A percentile compares a stretch with the other conserved stretches of the same genome.
These are phyloP conservation scores for Hypoxylon rubiginosum DNA, from an alignment of 2,329 filamentous ascomycete genomes.

Conservation along the genomic window DNA sequence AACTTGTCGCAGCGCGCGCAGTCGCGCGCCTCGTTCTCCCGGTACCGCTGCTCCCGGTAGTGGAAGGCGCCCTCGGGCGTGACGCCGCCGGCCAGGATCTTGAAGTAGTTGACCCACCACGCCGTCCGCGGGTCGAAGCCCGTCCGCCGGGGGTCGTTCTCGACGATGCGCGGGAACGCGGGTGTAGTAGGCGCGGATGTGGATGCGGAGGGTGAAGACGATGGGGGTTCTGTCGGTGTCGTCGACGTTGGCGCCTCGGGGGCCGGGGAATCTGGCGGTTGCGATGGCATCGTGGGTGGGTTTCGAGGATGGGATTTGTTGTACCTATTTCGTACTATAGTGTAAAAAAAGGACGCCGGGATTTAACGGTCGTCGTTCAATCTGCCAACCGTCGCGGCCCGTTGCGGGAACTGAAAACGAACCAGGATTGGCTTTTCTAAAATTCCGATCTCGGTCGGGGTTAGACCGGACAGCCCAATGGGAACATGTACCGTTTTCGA, in stretches of 20 bases:
- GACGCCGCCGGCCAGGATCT: slow-evolving; percentile 80
- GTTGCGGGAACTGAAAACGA: slow-evolving; percentile 11
- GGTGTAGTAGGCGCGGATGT: slow-evolving; percentile 15
- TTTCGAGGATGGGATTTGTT: background rate
- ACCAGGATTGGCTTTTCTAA: slow-evolving; percentile 31
- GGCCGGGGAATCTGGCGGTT: slow-evolving; percentile 31
- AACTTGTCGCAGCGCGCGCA: slow-evolving; percentile 84
- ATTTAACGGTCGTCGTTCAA: slow-evolving; percentile 1
- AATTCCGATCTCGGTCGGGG: slow-evolving; percentile 43
- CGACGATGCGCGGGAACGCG: slow-evolving; percentile 54
- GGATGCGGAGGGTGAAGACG: slow-evolving; percentile 28
- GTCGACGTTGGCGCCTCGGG: slow-evolving; percentile 21
- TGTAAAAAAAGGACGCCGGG: background rate
- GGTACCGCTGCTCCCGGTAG: slow-evolving; percentile 84
- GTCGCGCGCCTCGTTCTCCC: slow-evolving; percentile 80
- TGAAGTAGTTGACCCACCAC: slow-evolving; percentile 89
- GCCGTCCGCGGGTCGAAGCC: slow-evolving; percentile 72
- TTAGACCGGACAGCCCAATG: slow-evolving; percentile 36
- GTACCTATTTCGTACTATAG: background rate
- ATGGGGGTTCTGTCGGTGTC: slow-evolving; percentile 18
- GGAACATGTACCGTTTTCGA: slow-evolving; percentile 27
- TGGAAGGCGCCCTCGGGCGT: slow-evolving; percentile 76
- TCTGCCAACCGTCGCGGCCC: slow-evolving; percentile 17
- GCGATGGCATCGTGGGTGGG: slow-evolving; percentile 36
- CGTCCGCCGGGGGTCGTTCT: slow-evolving; percentile 72